These are phyloP conservation scores for Xylariaceae sp. DNA, from an alignment of 2,329 filamentous ascomycete species.

Conservation along the genomic window DNA sequence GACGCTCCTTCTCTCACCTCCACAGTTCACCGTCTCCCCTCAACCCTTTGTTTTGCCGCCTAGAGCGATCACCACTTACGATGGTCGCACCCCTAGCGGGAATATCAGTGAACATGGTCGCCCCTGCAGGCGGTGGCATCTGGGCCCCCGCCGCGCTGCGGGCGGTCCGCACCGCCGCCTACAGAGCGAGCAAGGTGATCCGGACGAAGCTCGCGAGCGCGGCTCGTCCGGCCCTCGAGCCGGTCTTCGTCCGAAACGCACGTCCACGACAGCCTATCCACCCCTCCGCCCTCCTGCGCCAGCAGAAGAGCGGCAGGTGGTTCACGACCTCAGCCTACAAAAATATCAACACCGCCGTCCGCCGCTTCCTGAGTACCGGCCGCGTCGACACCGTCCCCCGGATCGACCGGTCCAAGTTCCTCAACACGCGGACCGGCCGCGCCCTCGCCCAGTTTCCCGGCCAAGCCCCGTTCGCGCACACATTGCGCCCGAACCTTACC, in stretches of 20 bases:
- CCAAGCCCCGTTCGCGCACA: constrained; percentile 82
- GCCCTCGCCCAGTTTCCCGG: constrained; percentile 65
- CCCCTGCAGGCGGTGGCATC: constrained; percentile 56
- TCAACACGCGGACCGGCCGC: constrained; percentile 52
- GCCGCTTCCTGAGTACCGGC: constrained; percentile 54
- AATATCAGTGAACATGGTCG: too few relatives aligned
- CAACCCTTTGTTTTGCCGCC: constrained; percentile 22
- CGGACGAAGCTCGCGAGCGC: constrained; percentile 52
- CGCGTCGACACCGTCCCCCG: constrained; percentile 38
- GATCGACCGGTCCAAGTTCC: constrained; percentile 53
- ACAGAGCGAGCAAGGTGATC: constrained; percentile 54
- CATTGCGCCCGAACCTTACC: constrained; percentile 88
- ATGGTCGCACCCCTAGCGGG: too few relatives aligned
- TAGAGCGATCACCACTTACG: constrained; percentile 33
- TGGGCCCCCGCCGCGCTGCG: constrained; percentile 60
- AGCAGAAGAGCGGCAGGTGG: constrained; percentile 55
- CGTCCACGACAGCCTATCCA: constrained; percentile 55
- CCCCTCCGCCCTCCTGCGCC: constrained; percentile 52
- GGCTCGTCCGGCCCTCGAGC: constrained; percentile 48
- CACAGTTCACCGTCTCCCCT: constrained; percentile 9
- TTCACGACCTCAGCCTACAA: constrained; percentile 48
- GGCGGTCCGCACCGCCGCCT: constrained; percentile 55
- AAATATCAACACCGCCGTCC: constrained; percentile 49
- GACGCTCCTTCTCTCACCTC: constrained; percentile 6
- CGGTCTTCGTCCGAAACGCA: constrained; percentile 46